Evolutionary conservation across 345 rosid species (phyloP).

Genomic region (Brassica napus): DNA sequence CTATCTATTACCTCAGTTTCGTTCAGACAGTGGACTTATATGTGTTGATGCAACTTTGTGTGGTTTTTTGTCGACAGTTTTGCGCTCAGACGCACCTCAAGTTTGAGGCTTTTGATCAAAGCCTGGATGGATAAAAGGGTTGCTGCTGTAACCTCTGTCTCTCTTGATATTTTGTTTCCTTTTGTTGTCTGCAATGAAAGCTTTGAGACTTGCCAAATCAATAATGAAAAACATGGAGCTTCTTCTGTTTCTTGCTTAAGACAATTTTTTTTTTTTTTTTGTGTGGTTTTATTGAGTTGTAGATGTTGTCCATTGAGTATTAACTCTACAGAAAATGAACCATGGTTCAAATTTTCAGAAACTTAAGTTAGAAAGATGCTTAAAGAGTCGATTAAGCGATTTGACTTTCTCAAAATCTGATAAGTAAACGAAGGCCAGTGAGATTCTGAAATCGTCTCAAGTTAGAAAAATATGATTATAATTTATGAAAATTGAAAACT

Average conservation of each 20-base stretch:
- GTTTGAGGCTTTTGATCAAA: neutral
- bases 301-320: neutral
- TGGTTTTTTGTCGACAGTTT: neutral
- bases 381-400: neutral
- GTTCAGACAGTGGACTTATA: neutral
- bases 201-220: neutral
- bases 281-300: neutral
- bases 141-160: neutral
- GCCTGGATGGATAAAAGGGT: neutral
- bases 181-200: neutral
- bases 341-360: too few relatives aligned
- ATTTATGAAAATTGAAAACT: too few relatives aligned
- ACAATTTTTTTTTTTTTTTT: too few relatives aligned
- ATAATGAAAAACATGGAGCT: neutral
- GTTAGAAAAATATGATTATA: too few relatives aligned
- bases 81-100: neutral
- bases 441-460: too few relatives aligned
- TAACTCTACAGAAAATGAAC: too few relatives aligned
- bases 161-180: neutral
- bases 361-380: neutral
- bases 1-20: neutral
- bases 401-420: neutral
- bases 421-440: neutral
- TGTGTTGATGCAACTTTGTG: neutral
- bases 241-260: neutral